Evolutionary conservation across 805 yeast genomes (phyloP).

Genomic region (Candida methanosorbosa): DNA sequence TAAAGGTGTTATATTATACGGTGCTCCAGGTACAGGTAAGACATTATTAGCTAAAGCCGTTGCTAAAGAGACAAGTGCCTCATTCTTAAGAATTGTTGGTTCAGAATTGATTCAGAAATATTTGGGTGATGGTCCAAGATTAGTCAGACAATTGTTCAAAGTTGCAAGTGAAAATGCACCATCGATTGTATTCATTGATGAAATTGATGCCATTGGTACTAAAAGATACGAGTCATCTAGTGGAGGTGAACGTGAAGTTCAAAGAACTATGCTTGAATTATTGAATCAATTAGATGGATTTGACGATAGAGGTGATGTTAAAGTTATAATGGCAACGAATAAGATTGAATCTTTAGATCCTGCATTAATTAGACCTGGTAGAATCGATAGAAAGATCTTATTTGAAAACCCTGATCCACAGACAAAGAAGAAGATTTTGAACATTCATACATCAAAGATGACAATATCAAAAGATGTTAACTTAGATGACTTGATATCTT

Average conservation of each 20-base stretch:
- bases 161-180: constrained; percentile 97
- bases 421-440: constrained; percentile 86
- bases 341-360: constrained; percentile 92
- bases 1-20: constrained; percentile 93
- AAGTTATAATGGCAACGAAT: constrained; percentile 97
- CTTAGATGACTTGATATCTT: constrained; percentile 77
- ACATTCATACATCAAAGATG: constrained; percentile 92
- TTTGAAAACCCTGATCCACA: constrained; percentile 93
- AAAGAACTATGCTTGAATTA: constrained; percentile 94
- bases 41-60: constrained; percentile 95
- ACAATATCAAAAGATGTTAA: constrained; percentile 81
- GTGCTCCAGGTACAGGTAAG: constrained; percentile 98
- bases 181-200: constrained; percentile 96
- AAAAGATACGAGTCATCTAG: constrained; percentile 87
- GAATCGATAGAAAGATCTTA: constrained; percentile 91
- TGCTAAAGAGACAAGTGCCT: constrained; percentile 95
- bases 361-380: constrained; percentile 92
- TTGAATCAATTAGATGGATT: constrained; percentile 94
- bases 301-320: constrained; percentile 94
- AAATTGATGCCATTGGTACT: constrained; percentile 98
- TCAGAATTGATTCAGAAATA: constrained; percentile 95
- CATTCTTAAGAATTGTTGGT: constrained; percentile 93
- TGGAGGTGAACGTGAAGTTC: constrained; percentile 96
- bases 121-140: constrained; percentile 95
- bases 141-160: constrained; percentile 89